Percentiles rank a stretch among this genome's conserved stretches.
Evolutionary conservation across 2,329 filamentous ascomycete genomes (phyloP).

Genomic region (Fusarium praegraminearum): DNA sequence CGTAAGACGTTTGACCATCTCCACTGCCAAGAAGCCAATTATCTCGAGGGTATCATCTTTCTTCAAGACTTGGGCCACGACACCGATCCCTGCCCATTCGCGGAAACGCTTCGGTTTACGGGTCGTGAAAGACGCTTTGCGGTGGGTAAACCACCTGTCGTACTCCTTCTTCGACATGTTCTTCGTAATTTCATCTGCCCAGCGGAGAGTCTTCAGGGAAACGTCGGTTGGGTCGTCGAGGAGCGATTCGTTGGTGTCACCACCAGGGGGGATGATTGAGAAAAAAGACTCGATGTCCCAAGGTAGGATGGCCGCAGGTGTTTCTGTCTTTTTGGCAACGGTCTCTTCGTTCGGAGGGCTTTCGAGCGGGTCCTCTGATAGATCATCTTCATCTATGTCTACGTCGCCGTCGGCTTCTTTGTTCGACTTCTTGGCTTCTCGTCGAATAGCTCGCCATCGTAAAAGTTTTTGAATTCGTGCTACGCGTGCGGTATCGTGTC

Average conservation of each 20-base stretch:
- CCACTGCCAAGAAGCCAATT: conserved; percentile 93
- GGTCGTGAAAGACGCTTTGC: conserved; percentile 96
- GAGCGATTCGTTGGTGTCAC: conserved; percentile 56
- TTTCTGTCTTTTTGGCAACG: conserved; percentile 76
- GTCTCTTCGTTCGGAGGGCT: conserved; percentile 69
- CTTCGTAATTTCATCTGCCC: conserved; percentile 94
- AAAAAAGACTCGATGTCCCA: conserved; percentile 96
- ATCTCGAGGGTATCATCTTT: conserved; percentile 98
- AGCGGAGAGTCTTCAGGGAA: conserved; percentile 88
- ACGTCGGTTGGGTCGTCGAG: conserved; percentile 92
- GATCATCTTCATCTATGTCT: conserved; percentile 82
- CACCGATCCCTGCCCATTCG: conserved; percentile 95
- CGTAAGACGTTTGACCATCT: conserved; percentile 96
- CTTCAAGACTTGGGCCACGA: conserved; percentile 93
- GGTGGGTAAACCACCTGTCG: conserved; percentile 96
- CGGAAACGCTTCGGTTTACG: conserved; percentile 96
- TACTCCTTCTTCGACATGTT: conserved; percentile 97
- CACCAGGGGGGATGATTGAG: conserved; percentile 83
- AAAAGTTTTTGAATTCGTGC: conserved; percentile 92
- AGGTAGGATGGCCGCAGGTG: conserved; percentile 88
- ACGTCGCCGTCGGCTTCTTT: conserved; percentile 67
- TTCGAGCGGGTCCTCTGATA: conserved; percentile 75
- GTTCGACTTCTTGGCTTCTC: conserved; percentile 71
- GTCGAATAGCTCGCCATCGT: conserved; percentile 97
- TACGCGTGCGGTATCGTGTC: conserved; percentile 94